phyloP scores from a whole-genome alignment of 345 rosid species.

The Rhizophora apiculata region DNA sequence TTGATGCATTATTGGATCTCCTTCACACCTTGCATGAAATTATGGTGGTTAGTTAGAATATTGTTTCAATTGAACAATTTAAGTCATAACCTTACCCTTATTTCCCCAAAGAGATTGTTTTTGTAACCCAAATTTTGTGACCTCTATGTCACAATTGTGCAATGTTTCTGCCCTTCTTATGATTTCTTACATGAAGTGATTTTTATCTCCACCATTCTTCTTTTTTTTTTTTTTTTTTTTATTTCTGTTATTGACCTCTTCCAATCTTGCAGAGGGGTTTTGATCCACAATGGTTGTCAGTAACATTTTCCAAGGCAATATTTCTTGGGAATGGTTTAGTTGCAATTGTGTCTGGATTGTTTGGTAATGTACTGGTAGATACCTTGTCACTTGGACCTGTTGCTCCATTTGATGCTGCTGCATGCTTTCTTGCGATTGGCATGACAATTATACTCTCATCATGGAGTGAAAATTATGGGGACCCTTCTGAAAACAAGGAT shows the following conservation, averaged over 20 bases:
- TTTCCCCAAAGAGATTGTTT: too few relatives aligned
- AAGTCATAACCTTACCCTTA: too few relatives aligned
- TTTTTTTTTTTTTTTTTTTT: not conserved
- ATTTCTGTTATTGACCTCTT: not conserved
- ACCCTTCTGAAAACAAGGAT: constrained; percentile 87
- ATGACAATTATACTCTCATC: constrained; percentile 78
- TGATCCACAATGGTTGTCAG: constrained; percentile 85
- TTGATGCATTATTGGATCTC: not conserved
- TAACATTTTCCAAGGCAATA: constrained; percentile 91
- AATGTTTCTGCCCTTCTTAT: not conserved
- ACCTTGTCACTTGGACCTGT: constrained; percentile 88
- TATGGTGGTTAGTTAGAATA: not conserved
- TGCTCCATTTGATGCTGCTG: constrained; percentile 95
- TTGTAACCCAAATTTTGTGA: too few relatives aligned
- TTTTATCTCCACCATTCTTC: not conserved
- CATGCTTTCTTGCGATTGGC: constrained; percentile 89
- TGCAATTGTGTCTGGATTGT: constrained; percentile 80
- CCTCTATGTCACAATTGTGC: too few relatives aligned
- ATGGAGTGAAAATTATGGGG: constrained; percentile 90
- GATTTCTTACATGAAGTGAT: not conserved
- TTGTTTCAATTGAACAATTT: not conserved
- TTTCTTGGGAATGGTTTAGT: constrained; percentile 93
- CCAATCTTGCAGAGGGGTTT: constrained; percentile 64
- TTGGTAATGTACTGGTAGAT: constrained; percentile 81
- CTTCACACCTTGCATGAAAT: not conserved